A percentile compares a stretch with the other conserved stretches of the same genome.
Evolutionary conservation across 192 early-diverging fungal species (phyloP).

Genomic region (Dimargaris xerosporica): DNA sequence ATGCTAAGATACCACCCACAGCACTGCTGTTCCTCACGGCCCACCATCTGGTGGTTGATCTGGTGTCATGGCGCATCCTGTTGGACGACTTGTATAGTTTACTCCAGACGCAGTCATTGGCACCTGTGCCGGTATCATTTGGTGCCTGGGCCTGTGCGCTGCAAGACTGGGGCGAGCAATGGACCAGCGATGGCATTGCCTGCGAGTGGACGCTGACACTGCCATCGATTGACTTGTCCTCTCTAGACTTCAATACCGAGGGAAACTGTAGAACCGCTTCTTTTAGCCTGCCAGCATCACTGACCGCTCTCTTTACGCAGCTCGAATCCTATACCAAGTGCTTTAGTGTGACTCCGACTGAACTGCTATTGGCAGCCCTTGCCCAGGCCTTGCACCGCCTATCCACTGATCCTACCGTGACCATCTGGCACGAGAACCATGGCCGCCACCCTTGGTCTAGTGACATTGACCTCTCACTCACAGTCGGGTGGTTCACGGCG

Average conservation of each 20-base stretch:
- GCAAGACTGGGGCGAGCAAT: not conserved
- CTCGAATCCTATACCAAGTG: not conserved
- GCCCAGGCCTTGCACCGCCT: not conserved
- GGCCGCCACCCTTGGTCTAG: not conserved
- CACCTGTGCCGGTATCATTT: conserved; percentile 11
- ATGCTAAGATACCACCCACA: not conserved
- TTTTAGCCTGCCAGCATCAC: not conserved
- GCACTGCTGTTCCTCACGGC: conserved; percentile 1
- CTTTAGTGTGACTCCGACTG: not conserved
- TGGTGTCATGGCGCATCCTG: not conserved
- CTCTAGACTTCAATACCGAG: not conserved
- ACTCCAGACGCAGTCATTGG: conserved; percentile 1
- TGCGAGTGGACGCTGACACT: not conserved
- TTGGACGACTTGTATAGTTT: conserved; percentile 8
- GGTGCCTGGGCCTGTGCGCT: conserved; percentile 7
- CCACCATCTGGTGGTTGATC: conserved; percentile 7
- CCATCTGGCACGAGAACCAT: not conserved
- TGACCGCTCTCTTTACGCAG: not conserved
- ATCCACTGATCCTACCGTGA: not conserved
- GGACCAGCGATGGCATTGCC: not conserved
- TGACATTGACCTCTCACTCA: not conserved
- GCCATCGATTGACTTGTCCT: not conserved
- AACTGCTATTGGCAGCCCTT: not conserved
- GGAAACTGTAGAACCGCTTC: not conserved
- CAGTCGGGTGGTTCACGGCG: not conserved